phyloP scores from a whole-genome alignment of 495 filamentous ascomycete genomes.

The Hyaloscypha hepaticicola region DNA sequence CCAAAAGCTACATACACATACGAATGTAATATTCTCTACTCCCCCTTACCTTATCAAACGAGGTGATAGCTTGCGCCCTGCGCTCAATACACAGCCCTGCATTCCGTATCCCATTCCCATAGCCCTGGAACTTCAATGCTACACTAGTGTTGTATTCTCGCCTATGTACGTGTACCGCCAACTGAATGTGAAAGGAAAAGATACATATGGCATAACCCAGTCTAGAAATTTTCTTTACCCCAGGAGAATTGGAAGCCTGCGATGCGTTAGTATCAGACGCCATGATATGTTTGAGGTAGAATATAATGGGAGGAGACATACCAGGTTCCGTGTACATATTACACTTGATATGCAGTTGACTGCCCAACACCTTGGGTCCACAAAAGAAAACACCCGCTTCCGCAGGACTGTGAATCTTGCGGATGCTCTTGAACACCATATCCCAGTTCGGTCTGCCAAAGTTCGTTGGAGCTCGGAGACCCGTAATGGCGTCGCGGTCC shows the following conservation, averaged over 20 bases:
- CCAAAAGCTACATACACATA: background rate
- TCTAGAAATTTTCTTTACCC: slow-evolving; percentile 77
- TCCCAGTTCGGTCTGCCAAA: slow-evolving; percentile 81
- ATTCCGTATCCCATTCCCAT: background rate
- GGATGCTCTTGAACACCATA: slow-evolving; percentile 72
- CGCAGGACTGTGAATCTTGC: slow-evolving; percentile 67
- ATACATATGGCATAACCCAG: slow-evolving; percentile 3
- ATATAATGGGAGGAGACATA: slow-evolving; percentile 29
- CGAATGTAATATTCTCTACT: background rate
- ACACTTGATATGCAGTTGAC: slow-evolving; percentile 68
- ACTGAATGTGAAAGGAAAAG: background rate
- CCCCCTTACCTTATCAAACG: background rate
- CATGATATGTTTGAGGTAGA: slow-evolving; percentile 27
- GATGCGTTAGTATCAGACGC: no score
- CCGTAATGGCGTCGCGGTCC: slow-evolving; percentile 74
- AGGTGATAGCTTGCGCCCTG: background rate
- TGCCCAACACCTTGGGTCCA: slow-evolving; percentile 69
- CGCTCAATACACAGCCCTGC: background rate
- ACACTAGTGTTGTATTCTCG: background rate
- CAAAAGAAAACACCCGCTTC: slow-evolving; percentile 82
- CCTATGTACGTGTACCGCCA: background rate
- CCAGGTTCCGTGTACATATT: slow-evolving; percentile 76
- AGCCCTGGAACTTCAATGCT: background rate
- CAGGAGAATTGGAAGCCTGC: slow-evolving; percentile 41
- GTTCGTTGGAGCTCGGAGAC: slow-evolving; percentile 71